These are phyloP conservation scores for Piloderma croceum DNA, from an alignment of 768 basidiomycete species.

Conservation along the genomic window DNA sequence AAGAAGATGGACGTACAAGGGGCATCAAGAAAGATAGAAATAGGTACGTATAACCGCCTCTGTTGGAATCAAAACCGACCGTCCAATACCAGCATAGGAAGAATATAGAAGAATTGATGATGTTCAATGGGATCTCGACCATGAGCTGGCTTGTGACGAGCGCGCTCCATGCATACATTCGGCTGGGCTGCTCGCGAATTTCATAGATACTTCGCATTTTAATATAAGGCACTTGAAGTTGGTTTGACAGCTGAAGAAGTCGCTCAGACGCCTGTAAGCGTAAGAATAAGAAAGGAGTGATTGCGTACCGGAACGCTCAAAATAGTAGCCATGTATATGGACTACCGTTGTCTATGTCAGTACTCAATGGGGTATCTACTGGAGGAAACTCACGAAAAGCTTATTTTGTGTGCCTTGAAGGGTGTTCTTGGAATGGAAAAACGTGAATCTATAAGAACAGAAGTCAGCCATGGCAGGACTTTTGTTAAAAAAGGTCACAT, in stretches of 20 bases:
- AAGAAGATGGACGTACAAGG: slow-evolving; percentile 19
- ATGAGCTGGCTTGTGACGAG: slow-evolving; percentile 52
- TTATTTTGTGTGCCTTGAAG: slow-evolving; percentile 61
- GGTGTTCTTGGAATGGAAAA: slow-evolving; percentile 49
- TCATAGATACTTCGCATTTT: slow-evolving; percentile 55
- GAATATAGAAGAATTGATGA: slow-evolving; percentile 33
- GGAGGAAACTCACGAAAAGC: slow-evolving; percentile 57
- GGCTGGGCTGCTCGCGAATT: slow-evolving; percentile 59
- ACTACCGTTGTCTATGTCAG: no score
- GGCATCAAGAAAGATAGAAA: no score
- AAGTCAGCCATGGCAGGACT: no score
- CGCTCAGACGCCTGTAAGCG: no score
- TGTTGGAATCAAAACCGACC: slow-evolving; percentile 32
- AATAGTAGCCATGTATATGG: slow-evolving; percentile 54
- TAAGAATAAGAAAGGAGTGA: no score
- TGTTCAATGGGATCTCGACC: slow-evolving; percentile 41
- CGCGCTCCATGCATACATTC: slow-evolving; percentile 63
- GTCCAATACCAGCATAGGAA: slow-evolving; percentile 48
- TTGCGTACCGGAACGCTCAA: slow-evolving; percentile 41
- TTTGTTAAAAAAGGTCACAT: neutral
- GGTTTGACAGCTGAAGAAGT: slow-evolving; percentile 54
- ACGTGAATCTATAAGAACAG: slow-evolving; percentile 47
- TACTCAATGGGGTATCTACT: no score
- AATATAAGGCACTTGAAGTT: slow-evolving; percentile 59
- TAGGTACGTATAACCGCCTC: slow-evolving; percentile 38